Percentiles rank a stretch among this genome's conserved stretches.
Evolutionary conservation across 169 alveolate genomes (phyloP).

Genomic region (Plasmodium inui): DNA sequence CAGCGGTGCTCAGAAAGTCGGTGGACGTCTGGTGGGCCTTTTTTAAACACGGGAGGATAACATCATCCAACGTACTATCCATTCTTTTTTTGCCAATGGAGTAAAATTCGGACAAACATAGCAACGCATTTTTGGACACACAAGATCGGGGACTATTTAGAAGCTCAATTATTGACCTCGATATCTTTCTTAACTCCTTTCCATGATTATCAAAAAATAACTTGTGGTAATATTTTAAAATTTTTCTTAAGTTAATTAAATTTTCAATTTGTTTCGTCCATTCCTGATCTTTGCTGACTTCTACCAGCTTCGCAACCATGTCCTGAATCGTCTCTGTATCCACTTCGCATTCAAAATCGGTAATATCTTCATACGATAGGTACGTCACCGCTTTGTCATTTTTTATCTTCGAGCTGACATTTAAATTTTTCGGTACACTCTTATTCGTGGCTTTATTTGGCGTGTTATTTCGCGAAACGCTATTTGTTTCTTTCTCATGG

Average conservation of each 20-base stretch:
- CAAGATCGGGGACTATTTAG: conserved; percentile 72
- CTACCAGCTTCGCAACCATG: conserved; percentile 24
- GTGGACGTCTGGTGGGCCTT: conserved; percentile 71
- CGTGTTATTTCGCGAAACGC: background rate
- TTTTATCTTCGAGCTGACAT: conserved; percentile 46
- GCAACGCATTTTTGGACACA: conserved; percentile 68
- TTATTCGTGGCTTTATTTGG: conserved; percentile 4
- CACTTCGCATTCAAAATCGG: conserved; percentile 48
- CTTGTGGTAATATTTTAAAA: conserved; percentile 51
- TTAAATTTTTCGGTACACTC: conserved; percentile 13
- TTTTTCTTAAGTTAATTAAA: conserved; percentile 59
- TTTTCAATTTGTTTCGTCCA: conserved; percentile 73
- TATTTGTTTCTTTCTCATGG: background rate
- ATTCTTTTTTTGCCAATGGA: conserved; percentile 59
- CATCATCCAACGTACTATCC: conserved; percentile 69
- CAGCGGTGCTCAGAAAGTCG: conserved; percentile 72
- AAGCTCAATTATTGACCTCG: conserved; percentile 38
- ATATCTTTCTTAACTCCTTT: conserved; percentile 61
- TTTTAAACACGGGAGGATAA: conserved; percentile 58
- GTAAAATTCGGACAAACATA: conserved; percentile 72
- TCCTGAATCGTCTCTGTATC: conserved; percentile 35
- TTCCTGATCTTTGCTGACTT: conserved; percentile 54
- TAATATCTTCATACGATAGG: conserved; percentile 47
- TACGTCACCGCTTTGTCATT: conserved; percentile 52
- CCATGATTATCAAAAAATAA: conserved; percentile 54